Percentiles rank a stretch among this genome's conserved stretches.
Evolutionary conservation across 2,329 filamentous ascomycete genomes (phyloP).

Genomic region (Stenocarpella maydis): DNA sequence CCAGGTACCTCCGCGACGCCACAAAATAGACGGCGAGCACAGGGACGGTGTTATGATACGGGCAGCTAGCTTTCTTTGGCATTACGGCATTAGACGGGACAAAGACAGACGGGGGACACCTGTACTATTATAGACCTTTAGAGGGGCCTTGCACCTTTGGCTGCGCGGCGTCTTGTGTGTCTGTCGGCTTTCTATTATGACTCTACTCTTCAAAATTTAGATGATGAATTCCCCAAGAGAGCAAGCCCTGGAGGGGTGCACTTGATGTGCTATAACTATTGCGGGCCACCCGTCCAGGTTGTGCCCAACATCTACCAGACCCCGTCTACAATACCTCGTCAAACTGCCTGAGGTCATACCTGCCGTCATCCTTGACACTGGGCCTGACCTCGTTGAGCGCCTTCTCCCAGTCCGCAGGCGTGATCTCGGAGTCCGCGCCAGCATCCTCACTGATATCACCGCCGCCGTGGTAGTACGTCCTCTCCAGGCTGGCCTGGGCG

Average conservation of each 20-base stretch:
- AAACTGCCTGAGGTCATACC: slow-evolving; percentile 46
- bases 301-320: no score
- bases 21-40: slow-evolving; percentile 66
- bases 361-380: slow-evolving; percentile 57
- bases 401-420: slow-evolving; percentile 59
- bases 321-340: slow-evolving; percentile 19
- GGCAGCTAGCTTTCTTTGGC: slow-evolving; percentile 36
- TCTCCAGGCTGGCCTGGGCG: slow-evolving; percentile 49
- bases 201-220: slow-evolving; percentile 37
- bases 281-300: no score
- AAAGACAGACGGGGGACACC: slow-evolving; percentile 29
- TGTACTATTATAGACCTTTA: slow-evolving; percentile 37
- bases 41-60: slow-evolving; percentile 35
- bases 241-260: neutral
- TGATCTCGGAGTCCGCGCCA: slow-evolving; percentile 46
- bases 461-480: slow-evolving; percentile 38
- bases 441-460: slow-evolving; percentile 33
- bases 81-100: slow-evolving; percentile 39
- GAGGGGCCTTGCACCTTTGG: slow-evolving; percentile 32
- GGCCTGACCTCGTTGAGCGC: slow-evolving; percentile 58
- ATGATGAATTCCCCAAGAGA: slow-evolving; percentile 15
- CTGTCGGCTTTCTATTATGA: slow-evolving; percentile 36
- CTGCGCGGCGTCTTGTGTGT: slow-evolving; percentile 34
- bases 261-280: neutral
- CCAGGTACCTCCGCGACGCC: slow-evolving; percentile 72